Base-by-base conservation (phyloP, 2,329 filamentous ascomycete species). In the Lecanicillium sp. region DNA sequence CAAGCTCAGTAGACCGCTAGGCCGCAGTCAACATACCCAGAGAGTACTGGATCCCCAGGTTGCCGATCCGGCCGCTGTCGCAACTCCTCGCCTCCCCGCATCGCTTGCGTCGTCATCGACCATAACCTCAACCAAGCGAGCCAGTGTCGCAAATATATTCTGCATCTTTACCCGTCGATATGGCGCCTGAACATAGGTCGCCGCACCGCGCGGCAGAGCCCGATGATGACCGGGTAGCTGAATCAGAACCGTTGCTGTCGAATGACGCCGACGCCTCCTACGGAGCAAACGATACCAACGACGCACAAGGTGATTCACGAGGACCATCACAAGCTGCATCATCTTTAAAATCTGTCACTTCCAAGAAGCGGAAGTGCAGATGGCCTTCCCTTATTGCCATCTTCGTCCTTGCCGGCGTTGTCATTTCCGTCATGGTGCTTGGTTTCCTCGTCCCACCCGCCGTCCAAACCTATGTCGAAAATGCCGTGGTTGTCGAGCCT, bases 321-420 rank as follows among this genome's bases (percentile, higher is more conserved):
- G 37, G 33, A 11, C 11, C 22, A 25, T 25, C 22, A 25, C 22
- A 25, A n/a, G 39, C 36, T 16, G 29, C 29, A 17, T 22, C 39
- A 9, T 37, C 39, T 8, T 32, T 29, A 4, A 33, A 36, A 12
- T 17, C 39, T 17, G 16, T 19, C 33, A 40, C 35, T 19, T 13
- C 38, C 2, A 12, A 15, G 16, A 53, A 43, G 35, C 46, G 47
- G 18, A 48, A 43, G 36, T 47, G 48, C 48, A 48, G 80, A 64
- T 94, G 86, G 86, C 82, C 86, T 8, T 90, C 83, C 28, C 67
- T 87, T 22, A 69, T 94, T 28, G 83, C 89, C 20, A 75, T 95
- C 44, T 49, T 71, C 2, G 41, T 83, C 3, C 63, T 96, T 8
- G 83, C 73, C 35, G 48, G 75, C 2, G 52, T 80, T 6, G 68